A percentile compares a stretch with the other conserved stretches of the same genome.
Evolutionary conservation across 2,329 filamentous ascomycete species (phyloP).

Genomic region (Penicillium sp.): DNA sequence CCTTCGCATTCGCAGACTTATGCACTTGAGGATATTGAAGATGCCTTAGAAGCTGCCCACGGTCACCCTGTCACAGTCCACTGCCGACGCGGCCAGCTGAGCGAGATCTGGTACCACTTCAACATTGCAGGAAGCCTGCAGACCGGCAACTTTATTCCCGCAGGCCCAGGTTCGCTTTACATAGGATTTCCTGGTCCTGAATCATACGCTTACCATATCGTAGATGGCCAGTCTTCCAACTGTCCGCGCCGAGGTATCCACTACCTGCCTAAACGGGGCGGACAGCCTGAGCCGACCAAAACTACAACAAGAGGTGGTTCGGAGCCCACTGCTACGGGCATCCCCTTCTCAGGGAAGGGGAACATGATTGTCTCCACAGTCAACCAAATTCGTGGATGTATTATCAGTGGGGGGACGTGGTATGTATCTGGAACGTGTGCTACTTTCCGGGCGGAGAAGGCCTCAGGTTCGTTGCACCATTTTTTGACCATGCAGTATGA

Average conservation of each 20-base stretch:
- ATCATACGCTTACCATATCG: background rate
- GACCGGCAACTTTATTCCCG: constrained; percentile 34
- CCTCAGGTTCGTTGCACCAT: constrained; percentile 26
- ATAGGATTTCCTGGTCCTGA: background rate
- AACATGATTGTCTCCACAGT: constrained; percentile 54
- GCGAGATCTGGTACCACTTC: constrained; percentile 63
- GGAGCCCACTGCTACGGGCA: constrained; percentile 31
- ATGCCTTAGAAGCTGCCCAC: constrained; percentile 54
- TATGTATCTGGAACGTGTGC: constrained; percentile 67
- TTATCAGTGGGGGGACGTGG: constrained; percentile 67
- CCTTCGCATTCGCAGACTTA: constrained; percentile 57
- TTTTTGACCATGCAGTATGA: background rate
- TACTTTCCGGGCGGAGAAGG: constrained; percentile 45
- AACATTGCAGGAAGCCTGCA: constrained; percentile 52
- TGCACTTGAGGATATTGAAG: constrained; percentile 57
- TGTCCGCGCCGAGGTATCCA: constrained; percentile 63
- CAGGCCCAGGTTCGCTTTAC: constrained; percentile 33
- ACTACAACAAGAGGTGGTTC: constrained; percentile 31
- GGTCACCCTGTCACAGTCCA: constrained; percentile 59
- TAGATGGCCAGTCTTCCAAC: constrained; percentile 58
- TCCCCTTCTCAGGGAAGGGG: constrained; percentile 58
- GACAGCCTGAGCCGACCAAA: constrained; percentile 36
- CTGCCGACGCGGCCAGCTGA: constrained; percentile 50
- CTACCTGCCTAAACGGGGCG: constrained; percentile 60
- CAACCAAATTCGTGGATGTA: constrained; percentile 53